phyloP scores from a whole-genome alignment of 257 asterid genomes.

The Cordia subcordata region DNA sequence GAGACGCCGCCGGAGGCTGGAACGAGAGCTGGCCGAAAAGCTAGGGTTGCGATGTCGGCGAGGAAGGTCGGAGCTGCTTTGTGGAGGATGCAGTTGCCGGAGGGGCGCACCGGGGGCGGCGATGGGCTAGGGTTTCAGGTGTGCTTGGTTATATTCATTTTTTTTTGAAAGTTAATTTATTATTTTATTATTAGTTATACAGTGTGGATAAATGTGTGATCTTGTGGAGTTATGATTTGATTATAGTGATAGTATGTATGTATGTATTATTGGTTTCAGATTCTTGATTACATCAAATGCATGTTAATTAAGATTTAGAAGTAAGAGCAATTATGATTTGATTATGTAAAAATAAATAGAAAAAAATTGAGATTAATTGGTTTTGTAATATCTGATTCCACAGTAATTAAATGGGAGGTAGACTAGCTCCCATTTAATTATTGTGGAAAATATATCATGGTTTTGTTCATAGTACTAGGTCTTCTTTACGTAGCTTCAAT shows the following conservation, averaged over 20 bases:
- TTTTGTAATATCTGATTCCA: no score
- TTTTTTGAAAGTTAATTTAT: no score
- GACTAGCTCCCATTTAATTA: constrained; percentile 1
- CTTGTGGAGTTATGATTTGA: not conserved
- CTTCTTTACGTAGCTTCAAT: not conserved
- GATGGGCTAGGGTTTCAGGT: constrained; percentile 43
- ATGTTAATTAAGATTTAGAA: not conserved
- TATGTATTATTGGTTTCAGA: no score
- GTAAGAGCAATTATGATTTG: not conserved
- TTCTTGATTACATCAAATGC: constrained; percentile 1
- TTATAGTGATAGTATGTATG: no score
- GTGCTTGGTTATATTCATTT: constrained; percentile 7
- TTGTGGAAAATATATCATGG: not conserved
- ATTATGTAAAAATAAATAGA: not conserved
- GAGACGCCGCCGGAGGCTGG: constrained; percentile 21
- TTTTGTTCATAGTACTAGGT: not conserved
- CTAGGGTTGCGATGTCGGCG: constrained; percentile 26
- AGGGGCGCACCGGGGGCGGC: constrained; percentile 19
- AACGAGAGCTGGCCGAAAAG: constrained; percentile 28
- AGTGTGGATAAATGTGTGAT: not conserved
- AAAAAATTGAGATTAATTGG: constrained; percentile 2
- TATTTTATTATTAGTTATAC: no score
- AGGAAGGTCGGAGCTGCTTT: constrained; percentile 56
- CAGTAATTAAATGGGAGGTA: not conserved
- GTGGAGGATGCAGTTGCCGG: constrained; percentile 64